Percentiles rank a stretch among this genome's conserved stretches.
Evolutionary conservation across 2,329 filamentous ascomycete genomes (phyloP).

Genomic region (Teratosphaeria zuluensis): DNA sequence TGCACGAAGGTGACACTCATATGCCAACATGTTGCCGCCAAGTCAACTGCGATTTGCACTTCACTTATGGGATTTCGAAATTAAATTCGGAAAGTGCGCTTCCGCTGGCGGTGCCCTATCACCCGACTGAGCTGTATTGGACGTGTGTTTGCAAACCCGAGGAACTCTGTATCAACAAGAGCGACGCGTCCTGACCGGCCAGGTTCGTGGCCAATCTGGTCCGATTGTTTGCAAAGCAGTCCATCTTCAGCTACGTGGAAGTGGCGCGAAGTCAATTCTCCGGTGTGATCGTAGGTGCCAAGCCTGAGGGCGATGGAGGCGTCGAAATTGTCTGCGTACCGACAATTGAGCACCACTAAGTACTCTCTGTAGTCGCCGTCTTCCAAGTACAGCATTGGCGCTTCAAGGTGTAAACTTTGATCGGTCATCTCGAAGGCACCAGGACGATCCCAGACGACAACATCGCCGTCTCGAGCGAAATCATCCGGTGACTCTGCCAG

Average conservation of each 20-base stretch:
- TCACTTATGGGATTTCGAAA: too few species aligned
- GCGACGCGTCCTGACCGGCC: not conserved
- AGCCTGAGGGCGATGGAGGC: not conserved
- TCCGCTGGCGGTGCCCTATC: not conserved
- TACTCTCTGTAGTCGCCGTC: not conserved
- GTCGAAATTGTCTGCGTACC: not conserved
- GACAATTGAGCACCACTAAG: not conserved
- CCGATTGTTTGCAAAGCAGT: too few species aligned
- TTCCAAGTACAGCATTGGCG: not conserved
- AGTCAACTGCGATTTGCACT: too few species aligned
- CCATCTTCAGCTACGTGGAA: not conserved
- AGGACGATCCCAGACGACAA: not conserved
- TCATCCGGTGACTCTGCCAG: not conserved
- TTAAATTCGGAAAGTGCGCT: too few species aligned
- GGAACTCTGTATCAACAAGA: not conserved
- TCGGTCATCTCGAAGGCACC: not conserved
- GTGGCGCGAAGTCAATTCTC: not conserved
- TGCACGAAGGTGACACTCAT: too few species aligned
- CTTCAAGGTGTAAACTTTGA: not conserved
- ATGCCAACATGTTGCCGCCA: too few species aligned
- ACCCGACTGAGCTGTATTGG: not conserved
- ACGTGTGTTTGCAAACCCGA: not conserved
- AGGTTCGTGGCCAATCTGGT: not conserved
- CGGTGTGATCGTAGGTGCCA: not conserved
- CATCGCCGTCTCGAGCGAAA: not conserved